phyloP scores from a whole-genome alignment of 768 basidiomycete species.

The Clathrus columnatus region DNA sequence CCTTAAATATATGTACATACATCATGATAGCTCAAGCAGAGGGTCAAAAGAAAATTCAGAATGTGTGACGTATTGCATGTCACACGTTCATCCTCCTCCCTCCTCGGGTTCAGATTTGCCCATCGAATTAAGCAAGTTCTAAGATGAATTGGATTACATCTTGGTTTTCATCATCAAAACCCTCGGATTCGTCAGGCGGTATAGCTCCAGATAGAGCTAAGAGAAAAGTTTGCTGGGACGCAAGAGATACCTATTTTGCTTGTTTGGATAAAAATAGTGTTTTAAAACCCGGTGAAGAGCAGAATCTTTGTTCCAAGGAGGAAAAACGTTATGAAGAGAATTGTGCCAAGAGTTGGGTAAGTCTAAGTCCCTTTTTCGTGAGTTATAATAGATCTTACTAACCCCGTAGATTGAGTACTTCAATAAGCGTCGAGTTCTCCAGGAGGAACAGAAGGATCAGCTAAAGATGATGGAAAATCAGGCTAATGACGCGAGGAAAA shows the following conservation, averaged over 20 bases:
- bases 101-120: too few relatives aligned
- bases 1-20: too few relatives aligned
- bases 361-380: conserved; percentile 21
- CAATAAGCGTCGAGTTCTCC: conserved; percentile 80
- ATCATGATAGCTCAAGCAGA: too few relatives aligned
- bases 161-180: background rate
- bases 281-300: conserved; percentile 68
- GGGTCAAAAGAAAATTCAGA: too few relatives aligned
- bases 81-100: too few relatives aligned
- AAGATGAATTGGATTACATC: conserved; percentile 2
- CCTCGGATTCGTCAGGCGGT: background rate
- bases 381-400: background rate
- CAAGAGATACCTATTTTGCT: conserved; percentile 72
- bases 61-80: too few relatives aligned
- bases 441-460: conserved; percentile 67
- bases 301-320: conserved; percentile 46
- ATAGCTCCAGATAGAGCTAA: conserved; percentile 6
- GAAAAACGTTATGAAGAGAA: conserved; percentile 53
- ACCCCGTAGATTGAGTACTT: conserved; percentile 79
- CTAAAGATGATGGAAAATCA: conserved; percentile 40
- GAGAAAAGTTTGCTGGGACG: conserved; percentile 60
- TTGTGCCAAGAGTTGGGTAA: conserved; percentile 88
- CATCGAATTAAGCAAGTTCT: too few relatives aligned
- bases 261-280: conserved; percentile 70
- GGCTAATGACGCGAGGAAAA: conserved; percentile 19